These are phyloP conservation scores for Fusarium sp. DNA, from an alignment of 2,329 filamentous ascomycete species.

Conservation along the genomic window DNA sequence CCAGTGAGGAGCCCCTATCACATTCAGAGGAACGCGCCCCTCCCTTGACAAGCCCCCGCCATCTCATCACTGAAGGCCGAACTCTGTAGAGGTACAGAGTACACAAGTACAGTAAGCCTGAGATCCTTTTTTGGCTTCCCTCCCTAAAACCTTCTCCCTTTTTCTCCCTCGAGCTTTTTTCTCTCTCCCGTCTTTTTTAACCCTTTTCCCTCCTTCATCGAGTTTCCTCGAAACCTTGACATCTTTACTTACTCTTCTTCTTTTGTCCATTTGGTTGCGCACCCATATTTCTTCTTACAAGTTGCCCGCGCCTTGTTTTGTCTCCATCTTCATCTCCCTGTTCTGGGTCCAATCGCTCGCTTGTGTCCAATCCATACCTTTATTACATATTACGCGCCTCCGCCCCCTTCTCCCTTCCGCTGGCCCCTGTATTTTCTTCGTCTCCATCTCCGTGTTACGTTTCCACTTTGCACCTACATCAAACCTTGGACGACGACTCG, in stretches of 20 bases:
- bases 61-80: slow-evolving; percentile 23
- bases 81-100: slow-evolving; percentile 19
- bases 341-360: slow-evolving; percentile 41
- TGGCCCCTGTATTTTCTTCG: slow-evolving; percentile 46
- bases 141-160: slow-evolving; percentile 33
- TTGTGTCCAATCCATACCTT: slow-evolving; percentile 24
- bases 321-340: slow-evolving; percentile 37
- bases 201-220: slow-evolving; percentile 21
- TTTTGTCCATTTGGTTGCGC: slow-evolving; percentile 1
- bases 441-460: slow-evolving; percentile 42
- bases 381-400: slow-evolving; percentile 35
- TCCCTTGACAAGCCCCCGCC: slow-evolving; percentile 14
- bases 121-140: slow-evolving; percentile 18
- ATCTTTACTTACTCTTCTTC: slow-evolving; percentile 5
- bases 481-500: slow-evolving; percentile 30
- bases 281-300: slow-evolving; percentile 8
- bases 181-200: slow-evolving; percentile 3
- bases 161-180: slow-evolving; percentile 14
- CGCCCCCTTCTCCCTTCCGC: slow-evolving; percentile 31
- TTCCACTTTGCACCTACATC: slow-evolving; percentile 43
- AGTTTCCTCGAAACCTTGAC: neutral
- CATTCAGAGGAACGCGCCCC: slow-evolving; percentile 5
- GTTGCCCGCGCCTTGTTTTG: slow-evolving; percentile 17
- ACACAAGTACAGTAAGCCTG: slow-evolving; percentile 33
- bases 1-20: neutral